Base-by-base conservation (phyloP, 129 eudicot genomes). In the Dittrichia graveolens region DNA sequence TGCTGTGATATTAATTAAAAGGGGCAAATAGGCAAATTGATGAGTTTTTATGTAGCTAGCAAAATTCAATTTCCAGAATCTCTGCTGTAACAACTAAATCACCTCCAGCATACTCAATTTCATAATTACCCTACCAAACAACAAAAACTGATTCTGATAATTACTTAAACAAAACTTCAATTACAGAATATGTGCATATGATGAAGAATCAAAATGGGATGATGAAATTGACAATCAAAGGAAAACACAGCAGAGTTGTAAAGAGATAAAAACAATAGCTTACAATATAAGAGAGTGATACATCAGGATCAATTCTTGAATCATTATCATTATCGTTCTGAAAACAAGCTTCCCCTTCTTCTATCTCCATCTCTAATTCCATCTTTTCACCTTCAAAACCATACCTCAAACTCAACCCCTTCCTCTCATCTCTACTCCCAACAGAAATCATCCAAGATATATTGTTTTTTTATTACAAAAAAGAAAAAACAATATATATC, bases 271-370 rank as follows among this genome's bases (percentile, higher is more conserved):
- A 42, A 38, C 4, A 64, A 65, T 8, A 43, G 41, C 89, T 85
- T 88, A 88, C 95, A 34, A 88, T 73, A 71, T 88, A 88, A 46
- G 95, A 88, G 43, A 88, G 80, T 57, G 90, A 65, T 40, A 85
- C 79, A 88, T 83, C 95, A 82, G 87, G 89, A 75, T 87, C 93
- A 66, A 87, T 64, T 14, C 38, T 18, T 48, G 84, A 58, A 74
- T 79, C 84, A 74, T 62, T 79, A 74, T 81, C 84, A 73, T 58
- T 31, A 54, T 75, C 78, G 15, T 81, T 77, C 71, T 77, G 80
- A 42, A 74, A 73, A 57, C 47, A 82, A 81, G 96, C 98, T 77
- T 92, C 98, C 41, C 94, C 97, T 83, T 92, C 97, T 81, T 92
- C 97, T 62, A 92, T 76, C 24, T 91, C 97, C 61, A 79, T 79